These are phyloP conservation scores for Centaurea solstitialis DNA, from an alignment of 129 eudicot species.

Conservation along the genomic window DNA sequence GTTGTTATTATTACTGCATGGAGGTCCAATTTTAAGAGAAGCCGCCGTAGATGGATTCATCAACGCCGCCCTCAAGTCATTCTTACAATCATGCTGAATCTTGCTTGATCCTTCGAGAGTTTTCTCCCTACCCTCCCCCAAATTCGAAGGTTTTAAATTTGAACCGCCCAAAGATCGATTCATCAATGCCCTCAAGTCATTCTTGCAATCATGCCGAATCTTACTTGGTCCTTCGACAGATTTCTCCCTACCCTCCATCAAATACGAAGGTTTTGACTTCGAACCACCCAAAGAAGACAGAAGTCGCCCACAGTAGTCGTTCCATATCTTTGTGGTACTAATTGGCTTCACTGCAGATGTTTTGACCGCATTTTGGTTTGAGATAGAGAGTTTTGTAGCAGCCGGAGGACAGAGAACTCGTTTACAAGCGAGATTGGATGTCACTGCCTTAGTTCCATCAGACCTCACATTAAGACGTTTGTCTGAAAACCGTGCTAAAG, in stretches of 20 bases:
- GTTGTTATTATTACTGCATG: not conserved
- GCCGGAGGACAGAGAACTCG: not conserved
- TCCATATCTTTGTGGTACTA: slow-evolving; percentile 1
- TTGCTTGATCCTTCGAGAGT: not conserved
- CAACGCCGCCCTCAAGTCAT: not conserved
- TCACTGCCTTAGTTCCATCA: not conserved
- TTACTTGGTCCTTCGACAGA: not conserved
- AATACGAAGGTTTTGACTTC: not conserved
- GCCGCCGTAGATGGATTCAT: not conserved
- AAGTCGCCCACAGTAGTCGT: not conserved
- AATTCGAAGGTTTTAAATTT: not conserved
- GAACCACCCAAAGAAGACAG: not conserved
- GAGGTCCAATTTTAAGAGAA: not conserved
- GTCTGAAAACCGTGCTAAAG: not conserved
- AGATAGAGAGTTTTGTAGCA: not conserved
- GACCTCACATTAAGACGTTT: not conserved
- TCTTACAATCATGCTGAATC: not conserved
- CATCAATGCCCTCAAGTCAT: not conserved
- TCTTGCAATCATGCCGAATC: not conserved
- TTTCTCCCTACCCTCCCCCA: not conserved
- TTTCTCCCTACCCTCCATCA: not conserved
- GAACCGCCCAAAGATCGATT: not conserved
- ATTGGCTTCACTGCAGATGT: not conserved
- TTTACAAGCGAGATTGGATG: not conserved
- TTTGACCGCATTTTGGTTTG: not conserved